phyloP scores from a whole-genome alignment of 441 rosid species.

The Capsella rubella region DNA sequence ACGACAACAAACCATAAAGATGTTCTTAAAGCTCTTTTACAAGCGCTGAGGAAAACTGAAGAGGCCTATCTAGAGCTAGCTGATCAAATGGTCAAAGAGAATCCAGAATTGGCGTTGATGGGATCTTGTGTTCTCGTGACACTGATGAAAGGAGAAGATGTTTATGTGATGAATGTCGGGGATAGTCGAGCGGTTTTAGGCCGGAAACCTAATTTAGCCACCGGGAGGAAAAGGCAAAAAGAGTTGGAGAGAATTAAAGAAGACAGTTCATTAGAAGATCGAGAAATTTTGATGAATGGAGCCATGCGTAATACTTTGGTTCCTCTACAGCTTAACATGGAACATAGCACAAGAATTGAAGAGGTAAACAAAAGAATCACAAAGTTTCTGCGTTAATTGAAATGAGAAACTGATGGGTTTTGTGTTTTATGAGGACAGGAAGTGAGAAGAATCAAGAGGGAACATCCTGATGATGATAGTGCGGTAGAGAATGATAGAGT shows the following conservation, averaged over 20 bases:
- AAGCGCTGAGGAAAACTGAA: constrained; percentile 67
- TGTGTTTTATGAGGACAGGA: constrained; percentile 50
- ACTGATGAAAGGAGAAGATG: constrained; percentile 72
- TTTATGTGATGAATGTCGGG: constrained; percentile 72
- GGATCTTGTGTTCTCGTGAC: constrained; percentile 77
- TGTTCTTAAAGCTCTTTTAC: constrained; percentile 57
- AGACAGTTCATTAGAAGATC: constrained; percentile 35
- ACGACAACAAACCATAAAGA: constrained; percentile 44
- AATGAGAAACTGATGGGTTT: neutral
- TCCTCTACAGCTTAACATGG: constrained; percentile 65
- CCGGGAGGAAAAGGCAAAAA: constrained; percentile 37
- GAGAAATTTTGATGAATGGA: constrained; percentile 5
- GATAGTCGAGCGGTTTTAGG: constrained; percentile 72
- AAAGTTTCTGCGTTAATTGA: neutral
- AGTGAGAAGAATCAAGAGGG: constrained; percentile 61
- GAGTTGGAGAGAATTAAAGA: constrained; percentile 49
- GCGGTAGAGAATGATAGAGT: constrained; percentile 65
- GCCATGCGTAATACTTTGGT: constrained; percentile 33
- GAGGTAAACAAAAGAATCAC: constrained; percentile 49
- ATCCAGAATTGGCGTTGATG: constrained; percentile 73
- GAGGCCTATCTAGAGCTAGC: constrained; percentile 46
- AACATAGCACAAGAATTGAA: constrained; percentile 65
- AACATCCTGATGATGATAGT: constrained; percentile 65
- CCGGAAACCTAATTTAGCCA: constrained; percentile 37
- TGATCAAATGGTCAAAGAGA: constrained; percentile 50